Evolutionary conservation across 2,329 filamentous ascomycete genomes (phyloP).

Genomic region (Celoporthe dispersa): DNA sequence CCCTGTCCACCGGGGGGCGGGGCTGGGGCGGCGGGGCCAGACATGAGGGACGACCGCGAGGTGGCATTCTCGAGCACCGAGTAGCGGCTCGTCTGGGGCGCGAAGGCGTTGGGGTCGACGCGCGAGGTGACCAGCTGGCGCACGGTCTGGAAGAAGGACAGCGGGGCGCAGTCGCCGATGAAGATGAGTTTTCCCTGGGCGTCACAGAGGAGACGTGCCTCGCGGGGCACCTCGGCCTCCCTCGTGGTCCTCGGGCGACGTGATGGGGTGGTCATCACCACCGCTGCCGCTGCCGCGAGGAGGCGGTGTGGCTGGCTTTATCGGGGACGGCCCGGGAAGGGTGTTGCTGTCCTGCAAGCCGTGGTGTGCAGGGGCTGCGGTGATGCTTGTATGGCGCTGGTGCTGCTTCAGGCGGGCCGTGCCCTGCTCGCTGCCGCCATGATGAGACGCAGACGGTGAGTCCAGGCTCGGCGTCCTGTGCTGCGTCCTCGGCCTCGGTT

Average conservation of each 20-base stretch:
- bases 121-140: constrained; percentile 54
- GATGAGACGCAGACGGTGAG: constrained; percentile 16
- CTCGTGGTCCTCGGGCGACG: constrained; percentile 40
- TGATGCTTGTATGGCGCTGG: constrained; percentile 19
- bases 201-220: constrained; percentile 56
- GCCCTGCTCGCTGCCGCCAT: constrained; percentile 19
- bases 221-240: constrained; percentile 59
- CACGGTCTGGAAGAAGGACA: constrained; percentile 61
- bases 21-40: constrained; percentile 28
- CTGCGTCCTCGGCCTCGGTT: constrained; percentile 30
- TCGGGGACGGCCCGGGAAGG: not conserved
- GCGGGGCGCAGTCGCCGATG: constrained; percentile 59
- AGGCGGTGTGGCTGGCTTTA: constrained; percentile 1
- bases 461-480: constrained; percentile 32
- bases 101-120: constrained; percentile 55
- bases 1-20: constrained; percentile 34
- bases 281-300: constrained; percentile 31
- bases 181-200: constrained; percentile 59
- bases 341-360: not conserved
- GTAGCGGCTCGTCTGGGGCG: constrained; percentile 54
- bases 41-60: constrained; percentile 43
- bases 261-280: constrained; percentile 39
- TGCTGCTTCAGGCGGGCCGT: constrained; percentile 12
- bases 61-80: constrained; percentile 53
- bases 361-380: constrained; percentile 13